Evolutionary conservation across 2,329 filamentous ascomycete genomes (phyloP).

Genomic region (Aspergillus glaucus): DNA sequence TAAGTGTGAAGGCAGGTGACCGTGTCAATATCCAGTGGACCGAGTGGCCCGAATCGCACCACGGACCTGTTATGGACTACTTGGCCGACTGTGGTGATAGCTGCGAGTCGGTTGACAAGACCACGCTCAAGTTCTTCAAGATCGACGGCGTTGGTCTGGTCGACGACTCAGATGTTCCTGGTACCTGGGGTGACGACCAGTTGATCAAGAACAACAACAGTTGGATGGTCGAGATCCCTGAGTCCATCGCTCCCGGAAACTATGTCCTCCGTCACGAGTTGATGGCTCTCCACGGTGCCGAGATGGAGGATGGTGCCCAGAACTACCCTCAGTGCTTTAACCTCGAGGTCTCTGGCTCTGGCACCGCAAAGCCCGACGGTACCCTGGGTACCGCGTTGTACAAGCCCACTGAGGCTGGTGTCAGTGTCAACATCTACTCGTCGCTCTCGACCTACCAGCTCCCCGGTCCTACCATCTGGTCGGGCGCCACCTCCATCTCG

Average conservation of each 20-base stretch:
- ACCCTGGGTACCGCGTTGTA: slow-evolving; percentile 48
- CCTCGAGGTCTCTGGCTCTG: slow-evolving; percentile 50
- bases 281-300: slow-evolving; percentile 44
- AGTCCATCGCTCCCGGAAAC: slow-evolving; percentile 39
- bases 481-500: slow-evolving; percentile 7
- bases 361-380: slow-evolving; percentile 40
- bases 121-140: slow-evolving; percentile 53
- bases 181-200: slow-evolving; percentile 49
- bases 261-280: slow-evolving; percentile 49
- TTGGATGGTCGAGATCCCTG: slow-evolving; percentile 41
- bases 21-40: slow-evolving; percentile 54
- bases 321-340: slow-evolving; percentile 53
- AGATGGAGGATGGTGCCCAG: slow-evolving; percentile 38
- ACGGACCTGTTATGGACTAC: slow-evolving; percentile 57
- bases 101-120: slow-evolving; percentile 47
- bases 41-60: slow-evolving; percentile 56
- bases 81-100: slow-evolving; percentile 52
- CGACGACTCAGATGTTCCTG: slow-evolving; percentile 33
- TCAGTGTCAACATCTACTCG: slow-evolving; percentile 52
- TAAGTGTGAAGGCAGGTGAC: slow-evolving; percentile 51
- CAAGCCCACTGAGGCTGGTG: slow-evolving; percentile 48
- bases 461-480: slow-evolving; percentile 39
- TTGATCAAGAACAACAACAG: slow-evolving; percentile 45
- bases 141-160: slow-evolving; percentile 51
- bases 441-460: slow-evolving; percentile 40